A percentile compares a stretch with the other conserved stretches of the same genome.
Conservation (phyloP, 1,284 basidiomycete genomes). For the Sutorius eximius region DNA sequence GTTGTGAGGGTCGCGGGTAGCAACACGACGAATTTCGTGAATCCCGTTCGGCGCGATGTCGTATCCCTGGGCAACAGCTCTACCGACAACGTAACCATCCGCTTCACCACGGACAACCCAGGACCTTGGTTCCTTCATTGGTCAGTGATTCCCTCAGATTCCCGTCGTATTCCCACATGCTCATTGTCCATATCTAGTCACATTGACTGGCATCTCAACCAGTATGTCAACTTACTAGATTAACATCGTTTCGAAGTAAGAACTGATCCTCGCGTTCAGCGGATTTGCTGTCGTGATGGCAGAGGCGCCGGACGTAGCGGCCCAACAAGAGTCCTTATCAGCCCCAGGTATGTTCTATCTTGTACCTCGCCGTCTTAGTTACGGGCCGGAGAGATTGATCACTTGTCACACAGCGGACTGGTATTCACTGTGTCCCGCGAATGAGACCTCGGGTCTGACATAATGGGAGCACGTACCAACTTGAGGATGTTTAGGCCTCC, state of each 20-base stretch:
- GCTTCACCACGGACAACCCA: conserved; percentile 46
- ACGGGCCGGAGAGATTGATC: neutral
- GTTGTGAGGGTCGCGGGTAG: conserved; percentile 27
- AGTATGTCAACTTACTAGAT: conserved; percentile 22
- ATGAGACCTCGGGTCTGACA: conserved; percentile 6
- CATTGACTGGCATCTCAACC: conserved; percentile 41
- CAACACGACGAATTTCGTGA: conserved; percentile 21
- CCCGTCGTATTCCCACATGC: neutral
- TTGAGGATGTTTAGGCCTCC: neutral
- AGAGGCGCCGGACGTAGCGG: conserved; percentile 20
- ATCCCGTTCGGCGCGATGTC: conserved; percentile 32
- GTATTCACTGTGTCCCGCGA: conserved; percentile 15
- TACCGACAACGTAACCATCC: conserved; percentile 43
- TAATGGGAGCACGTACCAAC: neutral
- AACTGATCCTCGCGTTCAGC: conserved; percentile 16
- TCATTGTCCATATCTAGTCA: conserved; percentile 26
- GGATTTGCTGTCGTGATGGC: conserved; percentile 38
- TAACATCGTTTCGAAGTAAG: neutral
- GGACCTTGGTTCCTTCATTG: conserved; percentile 53
- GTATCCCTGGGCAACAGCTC: conserved; percentile 17
- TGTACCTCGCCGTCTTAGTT: no score
- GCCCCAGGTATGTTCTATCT: conserved; percentile 21
- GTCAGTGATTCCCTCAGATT: conserved; percentile 22
- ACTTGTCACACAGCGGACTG: conserved; percentile 17
- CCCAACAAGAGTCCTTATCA: neutral